Conservation (phyloP, 2,329 filamentous ascomycete genomes). For the Talaromyces sp. region DNA sequence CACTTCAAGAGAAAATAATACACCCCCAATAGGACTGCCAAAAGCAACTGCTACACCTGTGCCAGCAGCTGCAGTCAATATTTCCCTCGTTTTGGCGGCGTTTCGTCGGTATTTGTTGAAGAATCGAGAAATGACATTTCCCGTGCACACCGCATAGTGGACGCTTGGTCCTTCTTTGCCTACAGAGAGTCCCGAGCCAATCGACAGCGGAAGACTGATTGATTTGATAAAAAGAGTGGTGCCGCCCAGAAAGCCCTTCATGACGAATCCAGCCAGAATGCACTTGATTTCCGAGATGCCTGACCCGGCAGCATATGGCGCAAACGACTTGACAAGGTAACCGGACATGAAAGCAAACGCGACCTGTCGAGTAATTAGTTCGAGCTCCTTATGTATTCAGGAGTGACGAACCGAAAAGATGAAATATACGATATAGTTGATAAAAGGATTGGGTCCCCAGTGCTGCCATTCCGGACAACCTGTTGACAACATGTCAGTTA, state of each 20-base stretch:
- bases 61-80: slow-evolving; percentile 88
- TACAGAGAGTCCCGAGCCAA: slow-evolving; percentile 88
- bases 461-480: slow-evolving; percentile 82
- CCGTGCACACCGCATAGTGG: slow-evolving; percentile 97
- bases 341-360: slow-evolving; percentile 79
- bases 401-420: slow-evolving; percentile 60
- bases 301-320: slow-evolving; percentile 91
- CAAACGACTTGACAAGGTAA: slow-evolving; percentile 80
- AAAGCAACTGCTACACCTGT: slow-evolving; percentile 96
- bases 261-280: slow-evolving; percentile 97
- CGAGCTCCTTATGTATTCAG: not conserved
- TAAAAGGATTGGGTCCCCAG: slow-evolving; percentile 72
- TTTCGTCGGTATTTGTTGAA: slow-evolving; percentile 91
- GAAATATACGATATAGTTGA: slow-evolving; percentile 87
- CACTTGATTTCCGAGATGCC: slow-evolving; percentile 99
- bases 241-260: slow-evolving; percentile 94
- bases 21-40: slow-evolving; percentile 92
- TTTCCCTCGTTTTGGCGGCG: slow-evolving; percentile 90
- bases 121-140: slow-evolving; percentile 88
- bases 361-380: slow-evolving; percentile 42
- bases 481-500: slow-evolving; percentile 23
- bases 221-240: slow-evolving; percentile 95
- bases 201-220: slow-evolving; percentile 80
- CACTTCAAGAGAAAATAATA: slow-evolving; percentile 85
- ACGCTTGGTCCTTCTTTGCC: slow-evolving; percentile 97